Conservation (phyloP, 371 early-diverging fungal species). For the Circinella minor region DNA sequence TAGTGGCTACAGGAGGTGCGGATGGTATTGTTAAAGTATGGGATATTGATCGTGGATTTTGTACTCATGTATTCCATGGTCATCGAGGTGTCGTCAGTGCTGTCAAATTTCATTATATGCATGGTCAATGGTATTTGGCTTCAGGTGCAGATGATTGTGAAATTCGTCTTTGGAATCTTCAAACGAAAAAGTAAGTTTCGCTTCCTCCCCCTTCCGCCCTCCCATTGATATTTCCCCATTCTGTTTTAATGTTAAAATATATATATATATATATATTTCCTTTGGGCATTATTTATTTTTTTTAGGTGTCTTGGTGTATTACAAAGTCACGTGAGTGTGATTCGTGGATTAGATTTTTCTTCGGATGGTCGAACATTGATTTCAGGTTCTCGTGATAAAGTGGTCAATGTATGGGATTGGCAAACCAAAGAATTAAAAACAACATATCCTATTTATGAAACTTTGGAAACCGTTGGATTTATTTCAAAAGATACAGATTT, state of each 20-base stretch:
- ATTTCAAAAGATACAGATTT: constrained; percentile 47
- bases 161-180: constrained; percentile 90
- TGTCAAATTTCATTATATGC: constrained; percentile 80
- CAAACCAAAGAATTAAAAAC: constrained; percentile 65
- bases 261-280: too few relatives aligned
- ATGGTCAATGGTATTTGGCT: constrained; percentile 67
- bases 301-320: constrained; percentile 73
- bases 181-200: constrained; percentile 25
- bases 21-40: constrained; percentile 94
- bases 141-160: constrained; percentile 91
- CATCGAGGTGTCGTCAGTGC: constrained; percentile 90
- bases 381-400: constrained; percentile 93
- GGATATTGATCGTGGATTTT: constrained; percentile 93
- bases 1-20: constrained; percentile 97
- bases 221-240: too few relatives aligned
- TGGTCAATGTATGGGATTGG: constrained; percentile 93
- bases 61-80: constrained; percentile 94
- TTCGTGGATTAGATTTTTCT: constrained; percentile 87
- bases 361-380: constrained; percentile 77
- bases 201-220: too few relatives aligned
- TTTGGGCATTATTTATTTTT: neutral
- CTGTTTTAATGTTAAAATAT: too few relatives aligned
- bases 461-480: constrained; percentile 77
- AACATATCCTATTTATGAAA: constrained; percentile 90
- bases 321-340: constrained; percentile 88